These are phyloP conservation scores for Thuja plicata DNA, from an alignment of 83 land plant genomes.

Conservation along the genomic window DNA sequence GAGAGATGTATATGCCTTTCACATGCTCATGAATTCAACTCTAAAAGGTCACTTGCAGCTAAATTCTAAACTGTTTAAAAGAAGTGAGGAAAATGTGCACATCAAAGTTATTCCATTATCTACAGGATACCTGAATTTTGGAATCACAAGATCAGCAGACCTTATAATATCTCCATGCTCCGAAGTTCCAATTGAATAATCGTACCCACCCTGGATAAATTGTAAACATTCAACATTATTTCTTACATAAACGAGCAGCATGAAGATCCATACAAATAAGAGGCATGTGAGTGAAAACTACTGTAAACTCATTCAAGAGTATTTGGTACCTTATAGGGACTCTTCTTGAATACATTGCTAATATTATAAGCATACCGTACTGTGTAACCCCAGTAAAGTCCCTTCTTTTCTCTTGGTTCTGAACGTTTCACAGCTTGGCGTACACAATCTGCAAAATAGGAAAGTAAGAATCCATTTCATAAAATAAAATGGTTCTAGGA, in stretches of 20 bases:
- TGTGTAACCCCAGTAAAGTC: slow-evolving; percentile 92
- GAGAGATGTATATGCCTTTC: background rate
- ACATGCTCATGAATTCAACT: background rate
- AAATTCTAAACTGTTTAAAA: background rate
- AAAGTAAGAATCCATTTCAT: background rate
- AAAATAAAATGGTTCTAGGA: background rate
- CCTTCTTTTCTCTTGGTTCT: slow-evolving; percentile 57
- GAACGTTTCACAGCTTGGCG: slow-evolving; percentile 42
- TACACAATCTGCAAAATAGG: slow-evolving; percentile 27
- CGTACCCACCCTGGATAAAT: slow-evolving; percentile 77
- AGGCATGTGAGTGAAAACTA: background rate
- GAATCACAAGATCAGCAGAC: slow-evolving; percentile 68
- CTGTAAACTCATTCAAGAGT: background rate
- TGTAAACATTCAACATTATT: background rate
- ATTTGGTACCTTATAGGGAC: slow-evolving; percentile 65
- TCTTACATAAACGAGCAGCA: background rate
- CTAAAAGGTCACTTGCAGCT: slow-evolving; percentile 2
- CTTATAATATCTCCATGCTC: slow-evolving; percentile 80
- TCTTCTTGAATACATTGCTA: slow-evolving; percentile 57
- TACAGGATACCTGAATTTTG: slow-evolving; percentile 66
- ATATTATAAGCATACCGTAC: slow-evolving; percentile 82
- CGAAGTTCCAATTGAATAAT: slow-evolving; percentile 90
- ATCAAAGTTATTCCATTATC: background rate
- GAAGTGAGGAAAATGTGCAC: background rate
- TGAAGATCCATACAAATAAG: slow-evolving; percentile 3